Evolutionary conservation across 164 flowering plant species (phyloP), one percentile per base, ranked within the genome.

Genomic region (Protea cynaroides): DNA sequence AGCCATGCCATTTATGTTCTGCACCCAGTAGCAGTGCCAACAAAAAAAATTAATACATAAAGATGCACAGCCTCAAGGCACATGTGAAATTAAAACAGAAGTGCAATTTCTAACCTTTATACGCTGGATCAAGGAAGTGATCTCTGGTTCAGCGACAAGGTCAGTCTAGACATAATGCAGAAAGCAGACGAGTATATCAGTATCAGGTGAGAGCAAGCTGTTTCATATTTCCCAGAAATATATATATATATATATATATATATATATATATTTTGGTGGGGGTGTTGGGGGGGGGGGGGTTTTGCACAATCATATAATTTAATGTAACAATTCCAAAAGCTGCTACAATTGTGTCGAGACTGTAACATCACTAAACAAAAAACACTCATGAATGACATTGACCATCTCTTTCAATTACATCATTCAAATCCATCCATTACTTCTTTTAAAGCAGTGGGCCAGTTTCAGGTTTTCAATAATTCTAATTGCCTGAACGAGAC

Each of bases 1-100:
- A 77, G 99, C 99, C 93, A 94, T 81, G 58, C 79, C 52, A 71
- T 94, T 94, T 43, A 94, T 89, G 64, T 62, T 81, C 99, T 94
- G 83, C 43, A 58, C 22, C 15, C 51, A 68, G n/a, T 9, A 23
- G 36, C 38, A 36, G 46, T 8, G 9, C 14, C 46, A 40, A 11
- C 25, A 51, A 51, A 23, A 51, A 23, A n/a, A 15, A 62, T 24
- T 36, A 37, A 55, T 59, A 29, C 34, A 29, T 24, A 8, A 60
- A 13, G 7, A 11, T 0, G 44, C 8, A 49, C 7, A 25, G 25
- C 23, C 29, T 53, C 14, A 63, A 51, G 18, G n/a, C 14, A 51
- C 46, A 50, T 23, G 14, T 53, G 19, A n/a, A 25, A 44, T 11
- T 11, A 22, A 60, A 36, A n/a, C 66, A 59, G 3, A 67, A 68